Conservation (phyloP, 164 flowering plant genomes). For the Akebia trifoliata region DNA sequence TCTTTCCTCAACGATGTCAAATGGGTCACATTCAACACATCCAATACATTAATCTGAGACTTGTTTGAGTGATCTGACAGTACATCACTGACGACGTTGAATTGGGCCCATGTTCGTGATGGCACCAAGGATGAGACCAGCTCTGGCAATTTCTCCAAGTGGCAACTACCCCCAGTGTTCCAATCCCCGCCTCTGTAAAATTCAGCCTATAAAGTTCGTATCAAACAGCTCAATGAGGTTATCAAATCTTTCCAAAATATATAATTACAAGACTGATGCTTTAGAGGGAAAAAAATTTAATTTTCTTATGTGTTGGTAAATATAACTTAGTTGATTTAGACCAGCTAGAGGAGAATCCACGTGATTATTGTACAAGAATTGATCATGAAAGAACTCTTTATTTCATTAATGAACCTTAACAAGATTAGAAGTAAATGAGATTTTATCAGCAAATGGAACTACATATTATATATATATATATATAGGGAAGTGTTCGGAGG, state of each 20-base stretch:
- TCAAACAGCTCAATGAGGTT: background rate
- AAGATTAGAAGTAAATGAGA: background rate
- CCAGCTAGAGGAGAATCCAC: too few species aligned
- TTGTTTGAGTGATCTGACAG: constrained; percentile 29
- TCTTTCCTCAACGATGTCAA: constrained; percentile 78
- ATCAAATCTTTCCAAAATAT: background rate
- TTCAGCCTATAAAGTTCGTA: background rate
- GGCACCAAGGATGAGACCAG: constrained; percentile 45
- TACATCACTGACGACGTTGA: constrained; percentile 32
- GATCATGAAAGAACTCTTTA: background rate
- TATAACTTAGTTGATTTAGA: too few species aligned
- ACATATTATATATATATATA: too few species aligned
- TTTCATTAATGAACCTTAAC: constrained; percentile 1
- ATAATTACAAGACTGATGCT: background rate
- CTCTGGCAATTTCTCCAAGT: constrained; percentile 74
- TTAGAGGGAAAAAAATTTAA: too few species aligned
- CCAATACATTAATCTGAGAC: constrained; percentile 19
- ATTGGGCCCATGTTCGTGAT: constrained; percentile 35
- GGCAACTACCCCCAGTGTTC: constrained; percentile 81
- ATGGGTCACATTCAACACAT: constrained; percentile 53
- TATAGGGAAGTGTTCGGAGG: too few species aligned
- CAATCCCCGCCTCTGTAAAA: constrained; percentile 79
- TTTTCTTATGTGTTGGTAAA: too few species aligned
- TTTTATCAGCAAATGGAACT: background rate
- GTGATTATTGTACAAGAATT: background rate